Evolutionary conservation across 768 basidiomycete genomes (phyloP), one percentile per base, ranked within the genome.

Genomic region (Trametes meyenii): DNA sequence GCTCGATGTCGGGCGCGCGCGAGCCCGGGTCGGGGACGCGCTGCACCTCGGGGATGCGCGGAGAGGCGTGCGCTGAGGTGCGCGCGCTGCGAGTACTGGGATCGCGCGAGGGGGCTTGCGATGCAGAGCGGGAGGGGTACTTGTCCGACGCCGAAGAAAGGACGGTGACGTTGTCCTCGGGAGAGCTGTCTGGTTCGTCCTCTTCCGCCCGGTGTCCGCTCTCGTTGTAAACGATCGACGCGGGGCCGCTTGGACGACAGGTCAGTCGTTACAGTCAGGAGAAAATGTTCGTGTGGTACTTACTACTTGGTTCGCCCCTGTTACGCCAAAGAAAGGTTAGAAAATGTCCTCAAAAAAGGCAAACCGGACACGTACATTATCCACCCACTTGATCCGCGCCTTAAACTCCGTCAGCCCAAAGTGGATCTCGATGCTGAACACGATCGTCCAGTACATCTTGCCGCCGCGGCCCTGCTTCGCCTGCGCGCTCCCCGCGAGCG

Each of bases 391-490:
- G 54, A 92, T 91, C 58, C 89, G 81, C 7, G 90, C 89, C 70
- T 78, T 88, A 76, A 92, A 92, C 72, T 92, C 90, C 0, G 90
- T 92, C 62, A 92, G 69, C 35, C 90, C 89, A 60, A 92, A 92
- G 69, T 90, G 89, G 56, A 92, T 90, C 70, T 91, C 90, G 33
- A 92, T 86, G 33, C 87, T 88, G 72, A 92, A 92, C 17, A 92
- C 86, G 61, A 92, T 90, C 14, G 86, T 91, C 89, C 89, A 92
- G 64, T 90, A 92, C 12, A 80, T 85, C 75, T 85, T 89, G 52
- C 88, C 86, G 48, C 80, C 82, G 66, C 73, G 83, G 1, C 88
- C 85, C 5, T 75, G 71, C 69, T 90, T 91, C 1, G 90, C 76
- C 65, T 85, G 83, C 0, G 90, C 89, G 64, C 88, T 90, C 19